Evolutionary conservation across 768 basidiomycete species (phyloP), one percentile per base, ranked within the genome.

Genomic region (Suillus occidentalis): DNA sequence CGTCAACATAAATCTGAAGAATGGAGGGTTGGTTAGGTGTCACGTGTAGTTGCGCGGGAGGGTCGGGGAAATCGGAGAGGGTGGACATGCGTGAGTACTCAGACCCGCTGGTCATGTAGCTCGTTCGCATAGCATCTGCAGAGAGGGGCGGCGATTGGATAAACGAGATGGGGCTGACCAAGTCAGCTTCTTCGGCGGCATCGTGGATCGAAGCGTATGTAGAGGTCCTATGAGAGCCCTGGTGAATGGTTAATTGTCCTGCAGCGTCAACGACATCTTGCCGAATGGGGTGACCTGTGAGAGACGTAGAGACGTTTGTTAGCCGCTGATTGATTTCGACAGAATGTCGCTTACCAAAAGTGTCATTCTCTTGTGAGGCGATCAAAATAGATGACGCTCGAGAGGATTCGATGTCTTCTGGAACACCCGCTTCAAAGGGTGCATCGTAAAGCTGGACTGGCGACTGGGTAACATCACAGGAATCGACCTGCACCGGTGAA

Each of bases 41-140:
- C 20, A 67, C 61, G 56, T 69, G 66, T 1, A 66, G 62, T 58
- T 69, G 61, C n/a, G 73, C 69, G 0, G 90, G 90, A 4, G 90
- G 90, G 10, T 75, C 76, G 2, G 90, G 90, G 72, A 92, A 92
- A 69, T 91, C 90, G 5, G 89, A 90, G 16, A 91, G 81, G 10
- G 82, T 81, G 2, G 90, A 91, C 81, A 92, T 91, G 37, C 82
- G 82, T 1, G 90, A 91, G 12, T 77, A 67, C 43, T 75, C 78
- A 0, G 88, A 89, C 2, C 81, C 82, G 39, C 70, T 73, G 10
- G 90, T 92, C 80, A 87, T 77, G 72, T 83, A 88, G 72, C 90
- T 92, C 65, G 81, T 79, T 14, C 84, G 82, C 6, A 79, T 67
- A 59, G 39, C 72, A 40, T 77, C 73, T 6, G 79, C 66, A 7